Evolutionary conservation across 768 basidiomycete genomes (phyloP), one percentile per base, ranked within the genome.

Genomic region (Lactarius deliciosus): DNA sequence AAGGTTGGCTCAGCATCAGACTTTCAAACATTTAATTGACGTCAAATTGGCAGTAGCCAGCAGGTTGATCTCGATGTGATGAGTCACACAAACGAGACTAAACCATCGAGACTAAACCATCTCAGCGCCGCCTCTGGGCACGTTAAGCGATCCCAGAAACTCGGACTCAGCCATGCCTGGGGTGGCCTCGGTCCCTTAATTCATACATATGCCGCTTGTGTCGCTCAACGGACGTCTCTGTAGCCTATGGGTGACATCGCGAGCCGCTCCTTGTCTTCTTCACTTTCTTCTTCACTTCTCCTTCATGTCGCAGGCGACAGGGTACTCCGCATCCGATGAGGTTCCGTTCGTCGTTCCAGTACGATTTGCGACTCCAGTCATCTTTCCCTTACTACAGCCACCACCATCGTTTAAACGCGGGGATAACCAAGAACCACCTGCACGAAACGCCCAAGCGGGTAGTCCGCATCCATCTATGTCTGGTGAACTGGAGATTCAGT

Each of bases 321-420:
- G 40, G 53, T 34, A 34, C 16, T 30, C 20, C 61, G 13, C 65
- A 54, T 36, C 38, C 50, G 38, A 45, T 54, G 61, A 20, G 5
- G 40, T 57, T 25, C 47, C 45, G 13, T 55, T 25, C 65, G 56
- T 57, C 32, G 5, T 34, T 22, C 43, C 56, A 4, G 30, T 53
- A 34, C 56, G 40, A 53, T 58, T 66, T 18, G 65, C 50, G 9
- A 34, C 61, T 34, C 47, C 30, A 16, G 43, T 50, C 56, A 18
- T 43, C 7, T 36, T 41, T 22, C 61, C 65, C 22, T 16, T 40
- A 30, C n/a, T n/a, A 50, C 56, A 36, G 8, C 40, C 40, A 43
- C 50, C 65, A 62, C 40, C 50, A 45, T n/a, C 61, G 65, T 66
- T 66, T 66, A 63, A 66, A 66, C 57, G 11, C 40, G 61, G 2